These are phyloP conservation scores for Raffaelea ambrosiae DNA, from an alignment of 2,329 filamentous ascomycete genomes.

Conservation along the genomic window DNA sequence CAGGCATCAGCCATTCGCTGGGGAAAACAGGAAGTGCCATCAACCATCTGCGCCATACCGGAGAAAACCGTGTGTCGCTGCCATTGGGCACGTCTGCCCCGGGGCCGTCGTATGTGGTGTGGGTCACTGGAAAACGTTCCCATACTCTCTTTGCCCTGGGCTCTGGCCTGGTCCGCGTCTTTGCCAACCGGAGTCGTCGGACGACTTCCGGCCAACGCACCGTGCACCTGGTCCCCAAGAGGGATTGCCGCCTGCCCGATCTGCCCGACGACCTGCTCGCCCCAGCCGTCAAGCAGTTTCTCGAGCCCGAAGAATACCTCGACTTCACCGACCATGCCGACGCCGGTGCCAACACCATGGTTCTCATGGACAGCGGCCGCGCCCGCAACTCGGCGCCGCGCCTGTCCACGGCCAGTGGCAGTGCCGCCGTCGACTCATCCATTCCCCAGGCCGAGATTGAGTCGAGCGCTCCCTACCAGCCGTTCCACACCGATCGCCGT, in stretches of 20 bases:
- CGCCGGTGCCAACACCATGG: slow-evolving; percentile 44
- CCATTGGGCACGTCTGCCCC: slow-evolving; percentile 46
- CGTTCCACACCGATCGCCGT: slow-evolving; percentile 85
- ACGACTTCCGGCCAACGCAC: slow-evolving; percentile 44
- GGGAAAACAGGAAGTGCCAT: slow-evolving; percentile 64
- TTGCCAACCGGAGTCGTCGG: slow-evolving; percentile 49
- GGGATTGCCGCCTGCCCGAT: slow-evolving; percentile 58
- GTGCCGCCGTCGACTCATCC: slow-evolving; percentile 48
- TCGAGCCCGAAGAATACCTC: slow-evolving; percentile 49
- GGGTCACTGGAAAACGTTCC: slow-evolving; percentile 54
- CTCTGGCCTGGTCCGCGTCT: slow-evolving; percentile 57
- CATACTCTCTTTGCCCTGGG: slow-evolving; percentile 58
- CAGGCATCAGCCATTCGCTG: slow-evolving; percentile 65
- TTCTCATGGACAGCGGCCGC: slow-evolving; percentile 36
- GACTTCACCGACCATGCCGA: slow-evolving; percentile 47
- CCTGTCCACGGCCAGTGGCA: slow-evolving; percentile 17
- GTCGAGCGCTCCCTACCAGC: slow-evolving; percentile 89
- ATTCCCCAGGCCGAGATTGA: slow-evolving; percentile 82
- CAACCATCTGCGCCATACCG: slow-evolving; percentile 63
- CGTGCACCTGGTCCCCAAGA: slow-evolving; percentile 48
- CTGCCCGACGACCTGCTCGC: slow-evolving; percentile 53
- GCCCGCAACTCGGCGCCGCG: slow-evolving; percentile 25
- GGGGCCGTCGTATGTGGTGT: slow-evolving; percentile 52
- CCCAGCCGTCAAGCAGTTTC: slow-evolving; percentile 44
- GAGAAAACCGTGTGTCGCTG: slow-evolving; percentile 65